Conservation (phyloP, 768 basidiomycete species). For the Astraeus odoratus region DNA sequence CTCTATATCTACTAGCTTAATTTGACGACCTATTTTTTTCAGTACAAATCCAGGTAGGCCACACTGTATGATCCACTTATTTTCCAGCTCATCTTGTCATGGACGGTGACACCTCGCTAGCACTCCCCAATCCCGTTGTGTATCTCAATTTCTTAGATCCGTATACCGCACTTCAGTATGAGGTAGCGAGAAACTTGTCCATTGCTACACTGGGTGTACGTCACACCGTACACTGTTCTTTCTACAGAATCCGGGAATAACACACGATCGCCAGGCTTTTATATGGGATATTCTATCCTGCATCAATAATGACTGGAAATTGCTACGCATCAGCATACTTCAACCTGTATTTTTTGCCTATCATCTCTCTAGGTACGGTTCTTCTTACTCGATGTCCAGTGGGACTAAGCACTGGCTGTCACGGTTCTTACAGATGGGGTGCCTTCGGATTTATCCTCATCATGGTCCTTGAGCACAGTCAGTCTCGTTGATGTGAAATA, state of each 20-base stretch:
- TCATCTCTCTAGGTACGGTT: not conserved
- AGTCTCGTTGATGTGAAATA: not conserved
- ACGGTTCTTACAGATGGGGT: not conserved
- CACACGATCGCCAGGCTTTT: not conserved
- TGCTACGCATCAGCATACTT: not conserved
- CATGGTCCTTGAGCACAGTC: not conserved
- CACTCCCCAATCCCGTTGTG: slow-evolving; percentile 1
- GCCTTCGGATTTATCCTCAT: not conserved
- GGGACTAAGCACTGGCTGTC: not conserved
- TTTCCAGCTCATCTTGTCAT: not conserved
- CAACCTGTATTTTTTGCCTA: slow-evolving; percentile 1
- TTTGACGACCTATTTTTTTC: too few species aligned
- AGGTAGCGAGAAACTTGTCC: not conserved
- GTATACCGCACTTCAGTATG: not conserved
- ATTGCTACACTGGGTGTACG: slow-evolving; percentile 1
- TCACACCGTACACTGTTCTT: too few species aligned
- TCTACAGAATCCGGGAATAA: not conserved
- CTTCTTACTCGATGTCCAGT: not conserved
- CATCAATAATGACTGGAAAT: not conserved
- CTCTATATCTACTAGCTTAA: too few species aligned
- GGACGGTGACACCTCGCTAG: not conserved
- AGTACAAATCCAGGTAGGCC: not conserved
- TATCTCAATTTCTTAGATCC: slow-evolving; percentile 1
- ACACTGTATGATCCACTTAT: not conserved
- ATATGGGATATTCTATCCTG: not conserved